phyloP scores from a whole-genome alignment of 202 grass and related monocot genomes.

The Panicum hallii region DNA sequence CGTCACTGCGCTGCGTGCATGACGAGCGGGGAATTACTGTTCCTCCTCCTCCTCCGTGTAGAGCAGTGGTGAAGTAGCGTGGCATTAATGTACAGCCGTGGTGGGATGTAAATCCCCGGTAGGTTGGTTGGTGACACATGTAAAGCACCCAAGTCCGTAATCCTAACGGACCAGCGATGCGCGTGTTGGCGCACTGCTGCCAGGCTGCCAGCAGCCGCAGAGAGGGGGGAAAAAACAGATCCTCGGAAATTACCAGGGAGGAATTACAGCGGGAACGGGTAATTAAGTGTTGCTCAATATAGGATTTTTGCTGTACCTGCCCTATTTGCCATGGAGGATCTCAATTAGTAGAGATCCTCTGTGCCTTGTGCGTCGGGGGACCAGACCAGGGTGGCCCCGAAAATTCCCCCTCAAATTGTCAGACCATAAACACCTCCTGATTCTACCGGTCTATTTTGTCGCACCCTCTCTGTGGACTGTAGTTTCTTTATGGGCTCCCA shows the following conservation, averaged over 20 bases:
- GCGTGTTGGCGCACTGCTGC: not conserved
- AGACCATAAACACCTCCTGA: slow-evolving; percentile 10
- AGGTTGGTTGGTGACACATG: not conserved
- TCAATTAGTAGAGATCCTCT: not conserved
- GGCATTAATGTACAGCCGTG: slow-evolving; percentile 5
- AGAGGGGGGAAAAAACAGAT: not conserved
- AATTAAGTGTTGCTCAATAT: not conserved
- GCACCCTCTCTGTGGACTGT: not conserved
- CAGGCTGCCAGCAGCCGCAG: not conserved
- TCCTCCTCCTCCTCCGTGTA: not conserved
- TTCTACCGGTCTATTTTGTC: slow-evolving; percentile 22
- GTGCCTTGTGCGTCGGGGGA: not conserved
- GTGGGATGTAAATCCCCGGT: not conserved
- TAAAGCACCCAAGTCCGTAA: slow-evolving; percentile 6
- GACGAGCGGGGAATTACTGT: not conserved
- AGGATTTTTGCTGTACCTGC: not conserved
- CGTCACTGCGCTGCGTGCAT: slow-evolving; percentile 16
- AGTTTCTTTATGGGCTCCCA: not conserved
- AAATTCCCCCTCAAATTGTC: not conserved
- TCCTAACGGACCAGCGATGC: not conserved
- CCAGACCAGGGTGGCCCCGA: not conserved
- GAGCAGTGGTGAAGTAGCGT: not conserved
- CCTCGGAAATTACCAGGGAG: not conserved
- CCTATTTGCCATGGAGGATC: not conserved
- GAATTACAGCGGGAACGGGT: not conserved